phyloP scores from a whole-genome alignment of 2,329 filamentous ascomycete genomes.

The Cytospora piceicola region DNA sequence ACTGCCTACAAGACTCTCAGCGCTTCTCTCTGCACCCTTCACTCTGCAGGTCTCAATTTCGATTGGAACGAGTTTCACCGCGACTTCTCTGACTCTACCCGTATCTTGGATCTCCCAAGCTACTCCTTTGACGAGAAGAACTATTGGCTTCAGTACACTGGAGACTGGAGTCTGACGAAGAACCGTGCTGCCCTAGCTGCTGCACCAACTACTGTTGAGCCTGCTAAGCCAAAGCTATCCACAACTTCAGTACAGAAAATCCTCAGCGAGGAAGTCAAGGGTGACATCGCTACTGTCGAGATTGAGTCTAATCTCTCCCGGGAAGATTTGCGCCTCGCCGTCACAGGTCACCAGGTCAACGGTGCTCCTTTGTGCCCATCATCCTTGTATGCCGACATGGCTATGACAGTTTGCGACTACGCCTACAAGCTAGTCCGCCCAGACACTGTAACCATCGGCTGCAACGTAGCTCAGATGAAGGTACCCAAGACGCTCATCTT shows the following conservation, averaged over 20 bases:
- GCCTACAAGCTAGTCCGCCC: slow-evolving; percentile 67
- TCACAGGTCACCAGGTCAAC: slow-evolving; percentile 70
- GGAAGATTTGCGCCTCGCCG: slow-evolving; percentile 61
- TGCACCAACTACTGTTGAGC: slow-evolving; percentile 36
- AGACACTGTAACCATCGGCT: slow-evolving; percentile 57
- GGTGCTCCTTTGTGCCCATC: slow-evolving; percentile 69
- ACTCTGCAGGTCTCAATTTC: slow-evolving; percentile 64
- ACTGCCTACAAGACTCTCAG: slow-evolving; percentile 67
- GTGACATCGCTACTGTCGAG: slow-evolving; percentile 61
- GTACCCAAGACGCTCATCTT: slow-evolving; percentile 72
- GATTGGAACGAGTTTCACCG: slow-evolving; percentile 73
- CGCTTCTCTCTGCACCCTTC: slow-evolving; percentile 60
- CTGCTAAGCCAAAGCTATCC: slow-evolving; percentile 59
- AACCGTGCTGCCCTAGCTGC: slow-evolving; percentile 56
- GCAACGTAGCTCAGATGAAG: slow-evolving; percentile 70
- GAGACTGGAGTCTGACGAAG: slow-evolving; percentile 75
- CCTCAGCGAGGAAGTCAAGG: slow-evolving; percentile 64
- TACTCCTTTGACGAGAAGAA: slow-evolving; percentile 76
- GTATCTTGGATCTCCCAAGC: slow-evolving; percentile 65
- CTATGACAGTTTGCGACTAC: slow-evolving; percentile 63
- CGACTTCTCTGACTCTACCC: slow-evolving; percentile 46
- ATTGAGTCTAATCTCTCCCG: slow-evolving; percentile 69
- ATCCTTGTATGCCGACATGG: slow-evolving; percentile 54
- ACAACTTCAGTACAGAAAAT: slow-evolving; percentile 70
- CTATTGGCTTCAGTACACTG: slow-evolving; percentile 67